These are phyloP conservation scores for Orbilia quercus DNA, from an alignment of 2,329 filamentous ascomycete species.

Conservation along the genomic window DNA sequence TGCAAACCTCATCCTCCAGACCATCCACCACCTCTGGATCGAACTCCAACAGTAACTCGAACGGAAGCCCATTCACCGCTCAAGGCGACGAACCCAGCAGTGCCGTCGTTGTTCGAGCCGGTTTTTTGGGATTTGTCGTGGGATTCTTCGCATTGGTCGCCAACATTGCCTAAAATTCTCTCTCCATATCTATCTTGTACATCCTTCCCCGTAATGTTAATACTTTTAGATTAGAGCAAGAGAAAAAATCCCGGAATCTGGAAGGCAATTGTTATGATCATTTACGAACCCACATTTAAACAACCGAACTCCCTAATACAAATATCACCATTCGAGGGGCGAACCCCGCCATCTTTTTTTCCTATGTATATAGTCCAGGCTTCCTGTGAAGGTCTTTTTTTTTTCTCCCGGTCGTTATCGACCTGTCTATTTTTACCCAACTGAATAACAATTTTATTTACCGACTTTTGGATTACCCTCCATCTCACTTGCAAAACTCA, in stretches of 20 bases:
- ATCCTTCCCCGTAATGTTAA: conserved; percentile 16
- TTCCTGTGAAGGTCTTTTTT: not conserved
- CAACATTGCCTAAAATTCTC: conserved; percentile 46
- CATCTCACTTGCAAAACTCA: conserved; percentile 9
- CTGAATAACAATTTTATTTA: conserved; percentile 6
- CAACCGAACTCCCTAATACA: not conserved
- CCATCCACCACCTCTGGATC: conserved; percentile 16
- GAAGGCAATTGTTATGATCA: conserved; percentile 31
- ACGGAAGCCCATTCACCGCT: conserved; percentile 50
- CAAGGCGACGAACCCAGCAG: conserved; percentile 32
- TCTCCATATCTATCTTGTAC: conserved; percentile 11
- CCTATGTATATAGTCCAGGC: conserved; percentile 14
- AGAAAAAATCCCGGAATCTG: conserved; percentile 18
- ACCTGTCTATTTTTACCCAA: not conserved
- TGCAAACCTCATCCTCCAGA: conserved; percentile 25
- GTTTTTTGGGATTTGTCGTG: conserved; percentile 20
- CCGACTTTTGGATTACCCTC: not conserved
- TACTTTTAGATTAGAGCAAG: conserved; percentile 29
- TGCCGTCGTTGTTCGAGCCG: conserved; percentile 22
- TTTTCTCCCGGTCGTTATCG: not conserved
- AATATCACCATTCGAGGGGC: not conserved
- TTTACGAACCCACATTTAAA: conserved; percentile 23
- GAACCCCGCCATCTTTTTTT: conserved; percentile 1
- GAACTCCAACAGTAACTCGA: conserved; percentile 16
- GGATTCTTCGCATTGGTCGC: conserved; percentile 46